phyloP scores from a whole-genome alignment of 148 eudicot genomes.

The Camellia japonica region DNA sequence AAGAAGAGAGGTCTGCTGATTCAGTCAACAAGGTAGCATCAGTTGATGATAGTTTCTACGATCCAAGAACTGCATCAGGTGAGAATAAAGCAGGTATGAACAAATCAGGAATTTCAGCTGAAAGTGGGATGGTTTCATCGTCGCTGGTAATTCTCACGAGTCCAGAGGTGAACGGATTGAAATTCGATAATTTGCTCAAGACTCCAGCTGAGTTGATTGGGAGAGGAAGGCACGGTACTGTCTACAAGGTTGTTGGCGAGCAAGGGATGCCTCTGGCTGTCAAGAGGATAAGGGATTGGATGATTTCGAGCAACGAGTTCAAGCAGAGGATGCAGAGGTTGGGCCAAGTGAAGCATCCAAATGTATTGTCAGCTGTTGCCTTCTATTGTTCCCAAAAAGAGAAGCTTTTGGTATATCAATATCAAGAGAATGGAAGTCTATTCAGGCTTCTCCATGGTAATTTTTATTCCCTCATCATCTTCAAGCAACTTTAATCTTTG shows the following conservation, averaged over 20 bases:
- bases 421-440: slow-evolving; percentile 45
- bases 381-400: slow-evolving; percentile 44
- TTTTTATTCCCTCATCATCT: neutral
- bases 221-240: slow-evolving; percentile 47
- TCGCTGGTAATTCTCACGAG: slow-evolving; percentile 34
- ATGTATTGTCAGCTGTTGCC: slow-evolving; percentile 40
- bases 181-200: slow-evolving; percentile 40
- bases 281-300: slow-evolving; percentile 52
- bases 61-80: neutral
- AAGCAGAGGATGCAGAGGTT: slow-evolving; percentile 39
- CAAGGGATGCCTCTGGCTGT: slow-evolving; percentile 38
- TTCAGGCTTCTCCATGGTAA: slow-evolving; percentile 36
- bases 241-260: slow-evolving; percentile 34
- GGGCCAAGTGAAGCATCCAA: slow-evolving; percentile 42
- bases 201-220: slow-evolving; percentile 54
- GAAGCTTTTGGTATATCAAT: slow-evolving; percentile 52
- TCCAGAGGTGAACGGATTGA: slow-evolving; percentile 39
- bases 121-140: slow-evolving; percentile 24
- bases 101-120: slow-evolving; percentile 21
- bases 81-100: slow-evolving; percentile 11
- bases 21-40: slow-evolving; percentile 2
- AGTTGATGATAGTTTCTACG: slow-evolving; percentile 4
- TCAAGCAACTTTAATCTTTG: too few relatives aligned
- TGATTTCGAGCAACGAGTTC: slow-evolving; percentile 30
- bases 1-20: neutral